A percentile compares a stretch with the other conserved stretches of the same genome.
phyloP scores from a whole-genome alignment of 1,139 yeast genomes.

The Wickerhamomyces sp. region DNA sequence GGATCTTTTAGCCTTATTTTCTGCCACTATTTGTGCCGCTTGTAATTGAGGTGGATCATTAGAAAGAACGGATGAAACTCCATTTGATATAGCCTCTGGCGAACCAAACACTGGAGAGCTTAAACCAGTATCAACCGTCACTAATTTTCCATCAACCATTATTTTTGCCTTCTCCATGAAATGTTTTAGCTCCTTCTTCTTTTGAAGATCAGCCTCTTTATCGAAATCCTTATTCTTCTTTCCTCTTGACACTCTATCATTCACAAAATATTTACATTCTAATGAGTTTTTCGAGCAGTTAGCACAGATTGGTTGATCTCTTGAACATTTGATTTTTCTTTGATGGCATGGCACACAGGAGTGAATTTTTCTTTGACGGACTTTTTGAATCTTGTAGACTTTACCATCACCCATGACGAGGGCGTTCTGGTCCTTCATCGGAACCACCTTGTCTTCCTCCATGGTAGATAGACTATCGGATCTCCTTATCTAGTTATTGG shows the following conservation, averaged over 20 bases:
- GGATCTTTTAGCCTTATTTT: neutral
- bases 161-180: constrained; percentile 22
- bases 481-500: too few species aligned
- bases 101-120: neutral
- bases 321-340: constrained; percentile 54
- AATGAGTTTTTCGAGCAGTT: constrained; percentile 38
- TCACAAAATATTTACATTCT: constrained; percentile 50
- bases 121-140: neutral
- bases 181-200: constrained; percentile 21
- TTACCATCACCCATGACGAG: constrained; percentile 40
- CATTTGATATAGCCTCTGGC: neutral
- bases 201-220: constrained; percentile 18
- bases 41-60: neutral
- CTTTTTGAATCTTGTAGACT: constrained; percentile 50
- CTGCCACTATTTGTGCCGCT: constrained; percentile 1
- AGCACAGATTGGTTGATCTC: constrained; percentile 39
- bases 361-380: constrained; percentile 53
- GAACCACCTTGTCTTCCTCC: constrained; percentile 21
- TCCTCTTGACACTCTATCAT: constrained; percentile 50
- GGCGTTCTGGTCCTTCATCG: constrained; percentile 31
- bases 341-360: constrained; percentile 61
- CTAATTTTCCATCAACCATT: constrained; percentile 4
- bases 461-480: too few species aligned
- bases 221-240: constrained; percentile 22
- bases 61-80: neutral